Conservation (phyloP, 2,329 filamentous ascomycete species). For the Cladophialophora bantiana region DNA sequence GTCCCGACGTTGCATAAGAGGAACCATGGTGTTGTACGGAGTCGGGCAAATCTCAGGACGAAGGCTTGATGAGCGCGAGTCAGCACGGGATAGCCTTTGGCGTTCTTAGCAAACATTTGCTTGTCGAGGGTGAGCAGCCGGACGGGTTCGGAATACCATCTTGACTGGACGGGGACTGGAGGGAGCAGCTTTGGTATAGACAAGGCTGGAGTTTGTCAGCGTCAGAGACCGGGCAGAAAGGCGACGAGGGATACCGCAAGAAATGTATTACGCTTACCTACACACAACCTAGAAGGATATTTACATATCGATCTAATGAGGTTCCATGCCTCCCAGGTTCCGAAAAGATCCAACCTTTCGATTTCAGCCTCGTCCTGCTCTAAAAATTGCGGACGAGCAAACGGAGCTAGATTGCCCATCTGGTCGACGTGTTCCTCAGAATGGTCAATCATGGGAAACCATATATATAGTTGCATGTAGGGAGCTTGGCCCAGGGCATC, state of each 20-base stretch:
- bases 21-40: constrained; percentile 66
- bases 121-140: constrained; percentile 62
- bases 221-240: constrained; percentile 22
- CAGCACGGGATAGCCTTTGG: constrained; percentile 65
- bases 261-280: constrained; percentile 69
- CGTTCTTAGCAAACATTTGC: constrained; percentile 64
- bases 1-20: constrained; percentile 65
- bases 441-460: constrained; percentile 83
- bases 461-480: constrained; percentile 80
- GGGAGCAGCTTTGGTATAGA: constrained; percentile 67
- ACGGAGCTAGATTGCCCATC: constrained; percentile 53
- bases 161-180: constrained; percentile 60
- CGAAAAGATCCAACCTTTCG: constrained; percentile 72
- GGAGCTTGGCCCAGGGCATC: constrained; percentile 77
- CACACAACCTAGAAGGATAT: constrained; percentile 79
- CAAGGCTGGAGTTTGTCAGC: constrained; percentile 54
- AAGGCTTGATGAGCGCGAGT: constrained; percentile 65
- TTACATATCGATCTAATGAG: constrained; percentile 82
- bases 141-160: constrained; percentile 70
- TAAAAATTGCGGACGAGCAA: constrained; percentile 52
- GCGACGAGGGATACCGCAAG: not conserved
- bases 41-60: constrained; percentile 64
- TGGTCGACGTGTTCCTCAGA: constrained; percentile 61
- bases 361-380: constrained; percentile 42
- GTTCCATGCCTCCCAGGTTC: constrained; percentile 94